Evolutionary conservation across 2,329 filamentous ascomycete genomes (phyloP), one percentile per base, ranked within the genome.

Genomic region (Clonostachys rosea): DNA sequence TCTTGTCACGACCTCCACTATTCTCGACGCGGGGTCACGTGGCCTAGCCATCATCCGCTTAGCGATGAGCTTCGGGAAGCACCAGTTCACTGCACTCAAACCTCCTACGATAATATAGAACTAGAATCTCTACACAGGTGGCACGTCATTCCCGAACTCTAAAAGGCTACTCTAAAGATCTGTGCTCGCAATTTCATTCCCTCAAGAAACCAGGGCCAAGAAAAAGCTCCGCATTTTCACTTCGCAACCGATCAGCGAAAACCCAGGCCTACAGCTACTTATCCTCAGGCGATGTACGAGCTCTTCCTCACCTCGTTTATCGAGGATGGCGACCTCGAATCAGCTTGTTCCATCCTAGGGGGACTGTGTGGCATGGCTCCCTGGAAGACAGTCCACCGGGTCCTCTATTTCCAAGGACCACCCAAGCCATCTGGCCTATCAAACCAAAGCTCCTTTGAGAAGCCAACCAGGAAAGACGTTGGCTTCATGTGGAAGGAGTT

Each of bases 331-430:
- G 76, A 81, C 53, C 67, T 78, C 35, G 61, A 66, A 43, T 69
- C 65, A 48, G 74, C 74, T 17, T 71, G 75, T 46, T 70, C 74
- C 2, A 68, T 86, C 10, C 63, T 86, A 7, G 70, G 77, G 48
- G 81, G 81, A 16, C 69, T 81, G 51, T 79, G 76, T 50, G 78
- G 73, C 55, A 82, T 80, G 74, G 65, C 68, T 3, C 72, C 78
- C 2, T 75, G 72, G 54, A 68, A 73, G 47, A 66, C 68, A 3
- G 52, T 78, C 18, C 69, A 73, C 37, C 73, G 78, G 14, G 71
- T 81, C 9, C 66, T 82, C 43, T 78, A 76, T 57, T 82, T 74
- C 53, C 69, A 74, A 40, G 76, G 76, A 2, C 73, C 72, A 2
- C 59, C 64, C 3, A 63, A 68, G 34, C 71, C 74, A 0, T 62